phyloP scores from a whole-genome alignment of 1,139 yeast species.

The Diutina rugosa region DNA sequence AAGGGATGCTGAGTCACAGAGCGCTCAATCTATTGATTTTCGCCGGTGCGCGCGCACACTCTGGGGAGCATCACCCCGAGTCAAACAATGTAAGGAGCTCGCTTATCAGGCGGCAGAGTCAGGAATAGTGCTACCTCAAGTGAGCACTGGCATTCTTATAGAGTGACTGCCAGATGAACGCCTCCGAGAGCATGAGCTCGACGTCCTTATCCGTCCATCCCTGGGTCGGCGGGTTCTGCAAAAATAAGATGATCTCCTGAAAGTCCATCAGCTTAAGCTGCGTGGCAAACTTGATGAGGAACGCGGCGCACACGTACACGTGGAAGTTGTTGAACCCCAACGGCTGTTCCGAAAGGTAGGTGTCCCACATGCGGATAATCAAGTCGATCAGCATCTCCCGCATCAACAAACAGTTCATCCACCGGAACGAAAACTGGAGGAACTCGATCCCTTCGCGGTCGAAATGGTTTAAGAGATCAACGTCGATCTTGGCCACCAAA shows the following conservation, averaged over 20 bases:
- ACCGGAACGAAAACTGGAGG: constrained; percentile 87
- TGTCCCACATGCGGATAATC: constrained; percentile 95
- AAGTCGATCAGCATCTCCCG: constrained; percentile 71
- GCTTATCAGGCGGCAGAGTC: background rate
- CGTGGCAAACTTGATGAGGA: constrained; percentile 73
- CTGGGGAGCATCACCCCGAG: background rate
- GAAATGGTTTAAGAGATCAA: constrained; percentile 59
- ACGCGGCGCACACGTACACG: constrained; percentile 97
- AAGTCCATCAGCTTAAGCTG: constrained; percentile 80
- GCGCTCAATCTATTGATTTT: background rate
- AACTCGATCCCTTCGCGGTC: constrained; percentile 77
- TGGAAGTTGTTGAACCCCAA: constrained; percentile 88
- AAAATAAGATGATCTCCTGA: constrained; percentile 81
- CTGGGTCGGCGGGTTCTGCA: constrained; percentile 80
- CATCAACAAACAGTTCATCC: constrained; percentile 98
- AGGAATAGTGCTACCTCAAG: constrained; percentile 13
- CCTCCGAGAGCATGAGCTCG: constrained; percentile 87
- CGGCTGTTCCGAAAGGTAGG: constrained; percentile 80
- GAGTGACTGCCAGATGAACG: constrained; percentile 90
- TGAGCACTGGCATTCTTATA: constrained; percentile 85
- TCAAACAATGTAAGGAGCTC: background rate
- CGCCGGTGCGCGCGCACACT: background rate
- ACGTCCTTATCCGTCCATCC: constrained; percentile 84
- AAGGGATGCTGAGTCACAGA: background rate
- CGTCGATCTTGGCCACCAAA: constrained; percentile 69